Conservation (phyloP, 495 filamentous ascomycete species). For the Penicillium angulare region DNA sequence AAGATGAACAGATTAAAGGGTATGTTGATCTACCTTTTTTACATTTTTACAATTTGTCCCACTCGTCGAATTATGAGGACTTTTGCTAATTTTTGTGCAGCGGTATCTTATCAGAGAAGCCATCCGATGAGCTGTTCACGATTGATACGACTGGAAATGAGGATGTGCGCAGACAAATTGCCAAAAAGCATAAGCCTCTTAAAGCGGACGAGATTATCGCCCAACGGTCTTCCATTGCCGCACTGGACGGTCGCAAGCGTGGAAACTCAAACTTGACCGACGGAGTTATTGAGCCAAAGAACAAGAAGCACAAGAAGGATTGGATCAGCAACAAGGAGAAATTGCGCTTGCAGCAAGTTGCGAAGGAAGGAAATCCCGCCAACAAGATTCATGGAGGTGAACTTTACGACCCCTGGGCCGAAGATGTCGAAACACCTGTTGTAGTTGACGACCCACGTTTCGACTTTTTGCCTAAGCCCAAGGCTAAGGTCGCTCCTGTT, state of each 20-base stretch:
- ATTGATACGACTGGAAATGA: constrained; percentile 72
- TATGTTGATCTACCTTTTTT: constrained; percentile 47
- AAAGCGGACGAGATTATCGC: constrained; percentile 91
- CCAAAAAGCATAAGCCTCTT: constrained; percentile 68
- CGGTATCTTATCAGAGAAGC: constrained; percentile 77
- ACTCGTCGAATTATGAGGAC: too few species aligned
- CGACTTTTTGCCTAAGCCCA: constrained; percentile 60
- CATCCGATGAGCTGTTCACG: constrained; percentile 76
- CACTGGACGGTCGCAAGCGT: constrained; percentile 74
- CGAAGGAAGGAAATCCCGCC: constrained; percentile 65
- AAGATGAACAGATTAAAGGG: constrained; percentile 88
- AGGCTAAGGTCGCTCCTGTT: constrained; percentile 66
- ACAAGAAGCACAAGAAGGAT: constrained; percentile 69
- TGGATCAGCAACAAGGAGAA: constrained; percentile 83
- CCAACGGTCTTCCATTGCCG: constrained; percentile 74
- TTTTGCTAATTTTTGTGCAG: constrained; percentile 42
- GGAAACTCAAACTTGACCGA: constrained; percentile 53
- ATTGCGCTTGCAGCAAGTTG: constrained; percentile 68
- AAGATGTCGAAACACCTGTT: constrained; percentile 30
- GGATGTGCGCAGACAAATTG: constrained; percentile 57
- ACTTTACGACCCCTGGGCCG: constrained; percentile 76
- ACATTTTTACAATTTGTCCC: not conserved
- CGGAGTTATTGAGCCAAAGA: constrained; percentile 64
- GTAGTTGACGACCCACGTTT: constrained; percentile 48
- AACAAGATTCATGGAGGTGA: constrained; percentile 52